These are phyloP conservation scores for Starmera stellimalicola DNA, from an alignment of 1,139 yeast genomes.

Conservation along the genomic window DNA sequence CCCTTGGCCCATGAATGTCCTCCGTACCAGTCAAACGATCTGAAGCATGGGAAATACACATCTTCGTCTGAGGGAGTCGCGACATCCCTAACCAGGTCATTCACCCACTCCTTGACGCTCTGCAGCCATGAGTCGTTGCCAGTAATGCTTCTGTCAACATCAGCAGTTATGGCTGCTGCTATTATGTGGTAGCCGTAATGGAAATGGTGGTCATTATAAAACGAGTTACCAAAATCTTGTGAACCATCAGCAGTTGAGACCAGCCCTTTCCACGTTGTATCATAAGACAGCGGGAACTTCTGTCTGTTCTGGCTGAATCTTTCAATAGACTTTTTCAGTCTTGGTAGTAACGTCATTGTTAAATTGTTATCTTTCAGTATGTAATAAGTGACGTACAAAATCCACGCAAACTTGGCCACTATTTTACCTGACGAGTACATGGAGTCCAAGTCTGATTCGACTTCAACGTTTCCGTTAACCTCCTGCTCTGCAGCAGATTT, in stretches of 20 bases:
- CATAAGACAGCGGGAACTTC: conserved; percentile 51
- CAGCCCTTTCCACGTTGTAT: conserved; percentile 64
- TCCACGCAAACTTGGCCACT: conserved; percentile 66
- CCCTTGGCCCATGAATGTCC: conserved; percentile 86
- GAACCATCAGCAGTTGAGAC: conserved; percentile 49
- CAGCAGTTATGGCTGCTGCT: conserved; percentile 57
- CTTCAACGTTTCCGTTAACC: conserved; percentile 41
- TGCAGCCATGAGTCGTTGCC: conserved; percentile 47
- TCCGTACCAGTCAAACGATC: conserved; percentile 70
- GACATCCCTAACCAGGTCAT: conserved; percentile 55
- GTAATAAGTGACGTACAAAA: conserved; percentile 52
- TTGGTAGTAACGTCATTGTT: conserved; percentile 37
- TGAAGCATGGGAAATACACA: conserved; percentile 57
- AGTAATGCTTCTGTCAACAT: conserved; percentile 34
- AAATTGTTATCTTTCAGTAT: conserved; percentile 40
- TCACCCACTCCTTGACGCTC: conserved; percentile 46
- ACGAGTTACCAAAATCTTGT: conserved; percentile 66
- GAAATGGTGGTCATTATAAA: conserved; percentile 75
- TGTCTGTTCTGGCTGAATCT: conserved; percentile 49
- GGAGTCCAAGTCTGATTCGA: conserved; percentile 54
- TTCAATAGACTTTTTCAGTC: conserved; percentile 48
- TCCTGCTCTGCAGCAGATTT: conserved; percentile 42
- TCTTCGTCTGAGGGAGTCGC: conserved; percentile 55
- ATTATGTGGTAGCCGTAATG: conserved; percentile 74
- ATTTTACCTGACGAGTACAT: conserved; percentile 75